phyloP scores from a whole-genome alignment of 192 early-diverging fungal species.

The Geosiphon pyriformis region DNA sequence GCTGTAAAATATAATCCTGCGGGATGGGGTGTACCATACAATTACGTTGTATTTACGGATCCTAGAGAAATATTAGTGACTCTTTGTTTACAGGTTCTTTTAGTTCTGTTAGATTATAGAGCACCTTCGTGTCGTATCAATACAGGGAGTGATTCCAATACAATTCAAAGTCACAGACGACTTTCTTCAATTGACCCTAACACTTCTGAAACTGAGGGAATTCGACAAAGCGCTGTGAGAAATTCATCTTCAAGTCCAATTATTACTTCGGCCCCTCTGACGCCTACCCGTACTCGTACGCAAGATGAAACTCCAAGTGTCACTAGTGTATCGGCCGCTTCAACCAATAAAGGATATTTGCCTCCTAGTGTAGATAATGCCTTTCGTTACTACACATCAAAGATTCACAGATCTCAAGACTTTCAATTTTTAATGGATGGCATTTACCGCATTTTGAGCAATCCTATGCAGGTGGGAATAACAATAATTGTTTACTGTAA shows the following conservation, averaged over 20 bases:
- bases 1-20: constrained; percentile 73
- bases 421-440: constrained; percentile 75
- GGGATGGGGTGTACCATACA: constrained; percentile 87
- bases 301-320: constrained; percentile 10
- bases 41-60: constrained; percentile 72
- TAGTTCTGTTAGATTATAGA: constrained; percentile 70
- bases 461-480: constrained; percentile 56
- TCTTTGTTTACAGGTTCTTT: constrained; percentile 61
- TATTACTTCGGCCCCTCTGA: background rate
- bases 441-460: constrained; percentile 75
- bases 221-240: background rate
- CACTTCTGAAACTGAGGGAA: background rate
- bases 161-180: background rate
- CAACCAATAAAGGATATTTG: constrained; percentile 7
- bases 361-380: constrained; percentile 49
- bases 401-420: constrained; percentile 77
- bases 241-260: background rate
- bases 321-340: background rate
- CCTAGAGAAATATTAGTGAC: constrained; percentile 67
- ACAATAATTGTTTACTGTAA: background rate
- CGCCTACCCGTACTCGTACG: background rate
- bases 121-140: constrained; percentile 26
- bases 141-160: background rate
- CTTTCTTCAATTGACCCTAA: background rate
- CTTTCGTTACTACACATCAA: constrained; percentile 73